Evolutionary conservation across 805 yeast species (phyloP).

Genomic region (Myxozyma udenii): DNA sequence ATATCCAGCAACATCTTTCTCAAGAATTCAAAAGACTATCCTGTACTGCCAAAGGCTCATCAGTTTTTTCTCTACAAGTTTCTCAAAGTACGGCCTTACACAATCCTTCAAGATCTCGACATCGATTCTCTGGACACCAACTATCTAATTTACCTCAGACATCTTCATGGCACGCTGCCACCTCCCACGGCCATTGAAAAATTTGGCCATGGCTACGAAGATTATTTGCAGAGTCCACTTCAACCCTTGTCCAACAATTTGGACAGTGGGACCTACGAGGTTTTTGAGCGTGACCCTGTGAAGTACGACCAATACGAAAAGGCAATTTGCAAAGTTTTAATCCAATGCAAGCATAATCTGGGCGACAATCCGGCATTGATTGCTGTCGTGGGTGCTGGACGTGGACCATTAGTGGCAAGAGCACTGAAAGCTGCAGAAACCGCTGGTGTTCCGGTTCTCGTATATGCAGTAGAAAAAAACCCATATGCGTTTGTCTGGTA

Average conservation of each 20-base stretch:
- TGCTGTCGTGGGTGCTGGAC: slow-evolving; percentile 80
- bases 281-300: slow-evolving; percentile 65
- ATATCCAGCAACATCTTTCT: slow-evolving; percentile 57
- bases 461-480: slow-evolving; percentile 72
- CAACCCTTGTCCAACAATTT: slow-evolving; percentile 66
- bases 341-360: slow-evolving; percentile 4
- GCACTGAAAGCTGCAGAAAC: slow-evolving; percentile 44
- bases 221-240: slow-evolving; percentile 57
- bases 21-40: slow-evolving; percentile 58
- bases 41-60: slow-evolving; percentile 59
- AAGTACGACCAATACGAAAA: slow-evolving; percentile 68
- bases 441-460: slow-evolving; percentile 32
- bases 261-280: slow-evolving; percentile 57
- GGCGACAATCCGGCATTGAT: slow-evolving; percentile 34
- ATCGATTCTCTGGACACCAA: slow-evolving; percentile 38
- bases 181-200: slow-evolving; percentile 37
- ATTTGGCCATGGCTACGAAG: slow-evolving; percentile 43
- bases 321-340: slow-evolving; percentile 59
- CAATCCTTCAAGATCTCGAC: slow-evolving; percentile 50
- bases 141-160: slow-evolving; percentile 47
- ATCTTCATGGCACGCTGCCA: slow-evolving; percentile 37
- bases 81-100: slow-evolving; percentile 44
- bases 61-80: slow-evolving; percentile 50
- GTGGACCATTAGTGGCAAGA: slow-evolving; percentile 73
- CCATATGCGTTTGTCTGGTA: slow-evolving; percentile 48